phyloP scores from a whole-genome alignment of 192 early-diverging fungal species.

The Coemansia sp. region DNA sequence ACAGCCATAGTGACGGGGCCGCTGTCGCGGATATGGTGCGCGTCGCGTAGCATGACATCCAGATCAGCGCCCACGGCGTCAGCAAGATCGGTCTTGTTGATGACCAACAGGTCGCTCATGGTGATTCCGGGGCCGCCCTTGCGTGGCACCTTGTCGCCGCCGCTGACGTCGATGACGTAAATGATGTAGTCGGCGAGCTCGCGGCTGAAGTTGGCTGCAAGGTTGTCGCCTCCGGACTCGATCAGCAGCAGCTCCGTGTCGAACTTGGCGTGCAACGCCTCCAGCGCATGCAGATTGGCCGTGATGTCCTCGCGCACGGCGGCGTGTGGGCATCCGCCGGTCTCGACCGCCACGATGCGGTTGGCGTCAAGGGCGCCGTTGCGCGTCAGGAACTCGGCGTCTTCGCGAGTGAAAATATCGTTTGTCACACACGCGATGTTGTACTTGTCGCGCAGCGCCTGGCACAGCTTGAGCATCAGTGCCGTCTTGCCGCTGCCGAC shows the following conservation, averaged over 20 bases:
- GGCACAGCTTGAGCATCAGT: slow-evolving; percentile 88
- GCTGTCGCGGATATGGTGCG: slow-evolving; percentile 78
- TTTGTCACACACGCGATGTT: slow-evolving; percentile 93
- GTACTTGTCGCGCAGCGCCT: slow-evolving; percentile 72
- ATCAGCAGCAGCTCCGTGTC: slow-evolving; percentile 81
- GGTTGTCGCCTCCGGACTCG: slow-evolving; percentile 92
- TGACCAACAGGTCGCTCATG: slow-evolving; percentile 88
- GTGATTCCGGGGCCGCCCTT: slow-evolving; percentile 99
- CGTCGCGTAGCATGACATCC: slow-evolving; percentile 87
- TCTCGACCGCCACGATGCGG: slow-evolving; percentile 92
- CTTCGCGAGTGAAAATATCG: slow-evolving; percentile 96
- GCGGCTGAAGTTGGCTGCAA: slow-evolving; percentile 82
- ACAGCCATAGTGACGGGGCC: slow-evolving; percentile 93
- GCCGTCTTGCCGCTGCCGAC: slow-evolving; percentile 96
- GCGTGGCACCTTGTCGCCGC: slow-evolving; percentile 95
- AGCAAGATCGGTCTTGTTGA: slow-evolving; percentile 98
- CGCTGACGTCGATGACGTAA: slow-evolving; percentile 96
- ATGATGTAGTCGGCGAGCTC: slow-evolving; percentile 90
- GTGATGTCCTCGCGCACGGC: slow-evolving; percentile 95
- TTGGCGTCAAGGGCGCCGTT: slow-evolving; percentile 85
- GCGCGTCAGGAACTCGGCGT: slow-evolving; percentile 91
- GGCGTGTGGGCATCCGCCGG: slow-evolving; percentile 95
- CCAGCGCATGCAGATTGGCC: slow-evolving; percentile 89
- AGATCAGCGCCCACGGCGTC: slow-evolving; percentile 88
- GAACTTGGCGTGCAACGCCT: slow-evolving; percentile 84